Percentiles rank a stretch among this genome's conserved stretches.
phyloP scores from a whole-genome alignment of 2,329 filamentous ascomycete species.

The Colletotrichum caudatum region DNA sequence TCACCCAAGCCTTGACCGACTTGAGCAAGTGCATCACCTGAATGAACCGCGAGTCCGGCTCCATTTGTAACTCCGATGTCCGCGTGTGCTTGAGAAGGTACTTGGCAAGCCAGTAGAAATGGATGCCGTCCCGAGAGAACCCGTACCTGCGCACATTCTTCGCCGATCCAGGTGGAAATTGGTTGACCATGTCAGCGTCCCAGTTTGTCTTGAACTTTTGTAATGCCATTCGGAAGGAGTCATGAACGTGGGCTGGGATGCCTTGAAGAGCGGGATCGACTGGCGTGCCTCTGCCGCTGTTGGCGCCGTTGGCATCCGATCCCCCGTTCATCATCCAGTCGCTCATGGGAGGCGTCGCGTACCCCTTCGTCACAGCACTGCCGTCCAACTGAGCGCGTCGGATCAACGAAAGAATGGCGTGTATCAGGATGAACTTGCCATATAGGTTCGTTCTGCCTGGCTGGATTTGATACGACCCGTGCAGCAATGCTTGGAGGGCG shows the following conservation, averaged over 20 bases:
- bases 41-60: slow-evolving; percentile 69
- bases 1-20: slow-evolving; percentile 70
- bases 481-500: slow-evolving; percentile 71
- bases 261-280: slow-evolving; percentile 52
- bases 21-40: slow-evolving; percentile 72
- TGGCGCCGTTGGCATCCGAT: slow-evolving; percentile 52
- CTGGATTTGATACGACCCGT: slow-evolving; percentile 69
- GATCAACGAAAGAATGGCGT: slow-evolving; percentile 74
- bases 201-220: slow-evolving; percentile 80
- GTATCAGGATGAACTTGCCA: slow-evolving; percentile 80
- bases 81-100: slow-evolving; percentile 72
- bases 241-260: slow-evolving; percentile 60
- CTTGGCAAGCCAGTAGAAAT: slow-evolving; percentile 79
- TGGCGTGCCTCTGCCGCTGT: slow-evolving; percentile 61
- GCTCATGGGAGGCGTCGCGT: slow-evolving; percentile 68
- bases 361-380: slow-evolving; percentile 52
- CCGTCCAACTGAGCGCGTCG: slow-evolving; percentile 58
- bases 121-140: slow-evolving; percentile 78
- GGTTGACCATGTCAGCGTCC: slow-evolving; percentile 76
- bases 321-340: slow-evolving; percentile 66
- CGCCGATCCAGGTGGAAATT: slow-evolving; percentile 68
- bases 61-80: slow-evolving; percentile 64
- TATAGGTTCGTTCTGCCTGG: slow-evolving; percentile 77
- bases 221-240: slow-evolving; percentile 67
- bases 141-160: slow-evolving; percentile 71